phyloP scores from a whole-genome alignment of 1,284 basidiomycete genomes.

The Rhodotorula sp. region DNA sequence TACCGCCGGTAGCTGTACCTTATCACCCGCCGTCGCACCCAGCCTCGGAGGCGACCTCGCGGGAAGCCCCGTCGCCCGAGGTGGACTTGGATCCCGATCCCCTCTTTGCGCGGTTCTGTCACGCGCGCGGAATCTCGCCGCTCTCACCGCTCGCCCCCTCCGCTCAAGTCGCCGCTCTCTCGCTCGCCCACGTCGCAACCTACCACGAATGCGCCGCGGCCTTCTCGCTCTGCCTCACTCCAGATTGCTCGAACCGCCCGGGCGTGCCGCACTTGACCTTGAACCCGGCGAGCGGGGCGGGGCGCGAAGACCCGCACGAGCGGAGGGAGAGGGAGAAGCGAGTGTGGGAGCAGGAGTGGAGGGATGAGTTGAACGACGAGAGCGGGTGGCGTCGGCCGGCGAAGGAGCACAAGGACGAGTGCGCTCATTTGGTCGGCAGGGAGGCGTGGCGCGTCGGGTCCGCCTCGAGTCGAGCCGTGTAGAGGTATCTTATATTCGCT shows the following conservation, averaged over 20 bases:
- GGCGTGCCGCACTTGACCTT: constrained; percentile 29
- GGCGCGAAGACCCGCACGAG: constrained; percentile 6
- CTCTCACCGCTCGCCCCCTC: not conserved
- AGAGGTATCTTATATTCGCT: too few relatives aligned
- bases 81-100: constrained; percentile 22
- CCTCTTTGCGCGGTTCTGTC: constrained; percentile 19
- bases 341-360: constrained; percentile 17
- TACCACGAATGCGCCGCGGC: not conserved
- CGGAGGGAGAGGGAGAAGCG: constrained; percentile 16
- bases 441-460: constrained; percentile 12
- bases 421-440: constrained; percentile 22
- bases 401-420: constrained; percentile 17
- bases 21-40: not conserved
- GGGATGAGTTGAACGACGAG: constrained; percentile 2
- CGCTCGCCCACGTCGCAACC: not conserved
- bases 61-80: not conserved
- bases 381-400: not conserved
- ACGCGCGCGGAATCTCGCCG: constrained; percentile 9
- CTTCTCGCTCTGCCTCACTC: constrained; percentile 28
- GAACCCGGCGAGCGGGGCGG: not conserved
- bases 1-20: not conserved
- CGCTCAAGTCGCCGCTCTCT: constrained; percentile 1
- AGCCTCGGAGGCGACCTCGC: not conserved
- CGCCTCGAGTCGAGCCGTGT: not conserved
- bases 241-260: constrained; percentile 26